Base-by-base conservation (phyloP, 2,329 filamentous ascomycete species). In the Arthrinium phaeospermum region DNA sequence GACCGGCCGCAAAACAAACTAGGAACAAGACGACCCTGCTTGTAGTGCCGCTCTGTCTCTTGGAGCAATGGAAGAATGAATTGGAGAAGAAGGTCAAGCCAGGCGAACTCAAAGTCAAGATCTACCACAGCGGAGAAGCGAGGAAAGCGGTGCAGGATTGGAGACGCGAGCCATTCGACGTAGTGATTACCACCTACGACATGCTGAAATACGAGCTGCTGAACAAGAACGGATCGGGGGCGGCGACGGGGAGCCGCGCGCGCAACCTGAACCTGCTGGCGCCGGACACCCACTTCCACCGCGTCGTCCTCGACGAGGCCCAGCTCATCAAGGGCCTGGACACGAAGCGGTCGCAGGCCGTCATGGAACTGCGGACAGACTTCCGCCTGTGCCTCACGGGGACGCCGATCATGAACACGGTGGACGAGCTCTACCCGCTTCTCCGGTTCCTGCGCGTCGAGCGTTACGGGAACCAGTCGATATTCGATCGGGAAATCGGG, bases 341-440 rank as follows among this genome's bases (percentile, higher is more conserved):
- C 44, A 91, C 93, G 0, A 88, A 90, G 73, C 83, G 87, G 7
- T 89, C 92, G 0, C 85, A 86, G 74, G 93, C 90, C 14, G 89
- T 89, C 44, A 89, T 85, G 76, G 80, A 83, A n/a, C 82, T 96
- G 22, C 83, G 87, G 73, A 85, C 92, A n/a, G 86, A 83, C 37
- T 90, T 93, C 78, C 87, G 94, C 57, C 91, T 94, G 81, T 95
- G 92, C 79, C 89, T 96, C 83, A 95, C 92, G 7, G 94, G 94
- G 30, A 96, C 94, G 0, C 94, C 94, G 0, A 94, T 96, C 91
- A 97, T 97, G 93, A 98, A 98, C 77, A 91, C 88, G 16, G 90
- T 95, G 2, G 86, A 90, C 45, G 95, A 98, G 78, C 86, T 97
- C 2, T 96, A 90, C 78, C 93, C 94, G 1, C 84, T 97, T 19